Evolutionary conservation across 2,329 filamentous ascomycete genomes (phyloP).

Genomic region (Pyrenophora tritici-repentis): DNA sequence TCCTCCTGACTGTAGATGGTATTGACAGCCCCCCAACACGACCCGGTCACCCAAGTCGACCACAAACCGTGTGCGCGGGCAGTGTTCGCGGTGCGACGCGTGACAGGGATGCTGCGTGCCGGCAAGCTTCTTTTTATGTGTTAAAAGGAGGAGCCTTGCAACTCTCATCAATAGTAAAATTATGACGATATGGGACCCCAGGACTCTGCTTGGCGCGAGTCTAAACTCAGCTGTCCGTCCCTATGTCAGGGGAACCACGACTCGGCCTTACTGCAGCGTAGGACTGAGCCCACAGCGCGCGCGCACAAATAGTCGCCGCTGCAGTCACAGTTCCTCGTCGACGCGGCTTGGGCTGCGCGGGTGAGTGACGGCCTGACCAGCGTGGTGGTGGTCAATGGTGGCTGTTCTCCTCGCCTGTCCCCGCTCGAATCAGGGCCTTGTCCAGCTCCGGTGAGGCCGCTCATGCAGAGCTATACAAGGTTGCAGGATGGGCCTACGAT

Average conservation of each 20-base stretch:
- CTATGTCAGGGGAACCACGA: slow-evolving; percentile 28
- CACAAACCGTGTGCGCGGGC: background rate
- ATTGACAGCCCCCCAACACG: no score
- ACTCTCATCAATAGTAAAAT: slow-evolving; percentile 25
- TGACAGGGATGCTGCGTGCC: slow-evolving; percentile 17
- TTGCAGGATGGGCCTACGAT: slow-evolving; percentile 35
- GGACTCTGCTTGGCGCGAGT: slow-evolving; percentile 17
- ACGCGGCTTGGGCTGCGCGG: slow-evolving; percentile 5
- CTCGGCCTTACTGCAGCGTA: slow-evolving; percentile 12
- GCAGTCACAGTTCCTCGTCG: slow-evolving; percentile 18
- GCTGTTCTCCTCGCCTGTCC: slow-evolving; percentile 24
- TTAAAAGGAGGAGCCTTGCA: slow-evolving; percentile 33
- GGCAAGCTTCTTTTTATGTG: slow-evolving; percentile 16
- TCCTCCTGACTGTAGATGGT: background rate
- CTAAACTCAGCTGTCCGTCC: slow-evolving; percentile 10
- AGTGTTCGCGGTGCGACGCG: slow-evolving; percentile 12
- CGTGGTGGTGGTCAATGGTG: slow-evolving; percentile 20
- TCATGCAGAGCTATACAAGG: slow-evolving; percentile 44
- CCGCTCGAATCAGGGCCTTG: slow-evolving; percentile 38
- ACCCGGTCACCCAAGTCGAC: no score
- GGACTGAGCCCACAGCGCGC: slow-evolving; percentile 11
- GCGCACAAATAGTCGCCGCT: slow-evolving; percentile 23
- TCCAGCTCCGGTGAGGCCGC: slow-evolving; percentile 41
- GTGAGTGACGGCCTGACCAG: slow-evolving; percentile 16
- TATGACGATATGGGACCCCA: slow-evolving; percentile 37